Evolutionary conservation across 352 stramenopile genomes (phyloP), one percentile per base, ranked within the genome.

Genomic region (Globisporangium nagaii): DNA sequence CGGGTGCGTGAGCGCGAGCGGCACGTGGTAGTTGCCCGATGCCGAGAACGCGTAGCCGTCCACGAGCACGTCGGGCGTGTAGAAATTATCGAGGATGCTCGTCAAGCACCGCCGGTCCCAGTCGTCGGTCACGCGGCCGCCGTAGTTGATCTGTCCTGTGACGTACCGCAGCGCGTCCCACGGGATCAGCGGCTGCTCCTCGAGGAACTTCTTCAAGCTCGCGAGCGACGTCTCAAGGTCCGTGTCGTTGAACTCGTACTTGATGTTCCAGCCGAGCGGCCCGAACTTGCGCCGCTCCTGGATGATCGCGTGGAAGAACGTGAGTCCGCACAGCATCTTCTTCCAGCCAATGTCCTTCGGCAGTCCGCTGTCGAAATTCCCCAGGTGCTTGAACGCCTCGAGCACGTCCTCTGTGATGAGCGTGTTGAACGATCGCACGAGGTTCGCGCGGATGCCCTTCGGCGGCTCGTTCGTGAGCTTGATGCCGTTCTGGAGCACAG

Each of bases 231-330:
- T 98, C 73, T 98, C 90, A 6, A 98, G 68, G 66, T 98, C 93
- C 8, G 87, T 95, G 56, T 98, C 94, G 62, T 98, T 97, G 67
- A 98, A 98, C 48, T 97, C 93, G 60, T 98, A 98, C 49, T 82
- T 82, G 65, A 98, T 98, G 59, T 98, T 98, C 93, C 93, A 98
- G 9, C 93, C 93, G 1, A 98, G 69, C 15, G 93, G 73, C 0
- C 93, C 93, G 53, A 98, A 98, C 54, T 98, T 98, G 31, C 90
- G 77, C 25, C 93, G 71, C 64, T 98, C 93, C 68, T 98, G 86
- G 32, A 98, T 87, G 53, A 97, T 93, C 2, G 92, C 91, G 63
- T 98, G 93, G 68, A 98, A 98, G 56, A 98, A 97, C 6, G 80
- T 80, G 19, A 98, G 73, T 0, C 84, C 86, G 30, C 81, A 82